Evolutionary conservation across 371 early-diverging fungal species (phyloP).

Genomic region (Rhizopus delemar): DNA sequence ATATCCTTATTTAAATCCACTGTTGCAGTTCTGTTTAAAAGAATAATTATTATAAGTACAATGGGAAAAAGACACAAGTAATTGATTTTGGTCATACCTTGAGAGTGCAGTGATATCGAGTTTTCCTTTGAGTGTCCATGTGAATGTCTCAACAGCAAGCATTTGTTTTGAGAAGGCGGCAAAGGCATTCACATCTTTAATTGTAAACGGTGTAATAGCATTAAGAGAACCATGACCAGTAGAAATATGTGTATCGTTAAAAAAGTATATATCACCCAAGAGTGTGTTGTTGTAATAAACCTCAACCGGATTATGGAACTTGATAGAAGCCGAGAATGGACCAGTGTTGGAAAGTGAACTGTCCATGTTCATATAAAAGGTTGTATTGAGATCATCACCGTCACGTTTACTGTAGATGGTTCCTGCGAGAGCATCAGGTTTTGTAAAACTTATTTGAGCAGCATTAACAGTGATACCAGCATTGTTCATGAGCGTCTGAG

Average conservation of each 20-base stretch:
- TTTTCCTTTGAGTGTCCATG: slow-evolving; percentile 52
- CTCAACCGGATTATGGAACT: slow-evolving; percentile 50
- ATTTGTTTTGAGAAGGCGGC: slow-evolving; percentile 48
- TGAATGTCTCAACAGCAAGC: slow-evolving; percentile 47
- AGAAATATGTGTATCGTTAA: slow-evolving; percentile 38
- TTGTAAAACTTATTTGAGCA: slow-evolving; percentile 47
- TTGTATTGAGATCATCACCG: slow-evolving; percentile 25
- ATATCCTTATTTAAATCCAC: slow-evolving; percentile 34
- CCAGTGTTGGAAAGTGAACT: slow-evolving; percentile 51
- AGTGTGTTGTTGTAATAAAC: slow-evolving; percentile 44
- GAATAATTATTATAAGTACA: neutral
- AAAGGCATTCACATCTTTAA: slow-evolving; percentile 43
- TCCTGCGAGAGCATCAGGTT: slow-evolving; percentile 17
- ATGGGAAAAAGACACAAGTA: slow-evolving; percentile 1
- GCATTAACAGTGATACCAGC: slow-evolving; percentile 39
- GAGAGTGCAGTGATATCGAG: slow-evolving; percentile 52
- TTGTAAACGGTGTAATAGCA: slow-evolving; percentile 37
- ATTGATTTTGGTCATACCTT: slow-evolving; percentile 24
- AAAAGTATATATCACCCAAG: slow-evolving; percentile 44
- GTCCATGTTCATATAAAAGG: slow-evolving; percentile 46
- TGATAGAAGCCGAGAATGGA: slow-evolving; percentile 53
- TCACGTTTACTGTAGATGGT: slow-evolving; percentile 18
- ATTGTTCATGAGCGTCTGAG: slow-evolving; percentile 50
- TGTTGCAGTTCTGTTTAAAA: slow-evolving; percentile 30
- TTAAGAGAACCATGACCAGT: slow-evolving; percentile 44